Evolutionary conservation across 1,284 basidiomycete species (phyloP).

Genomic region (Amylostereum chailletii): DNA sequence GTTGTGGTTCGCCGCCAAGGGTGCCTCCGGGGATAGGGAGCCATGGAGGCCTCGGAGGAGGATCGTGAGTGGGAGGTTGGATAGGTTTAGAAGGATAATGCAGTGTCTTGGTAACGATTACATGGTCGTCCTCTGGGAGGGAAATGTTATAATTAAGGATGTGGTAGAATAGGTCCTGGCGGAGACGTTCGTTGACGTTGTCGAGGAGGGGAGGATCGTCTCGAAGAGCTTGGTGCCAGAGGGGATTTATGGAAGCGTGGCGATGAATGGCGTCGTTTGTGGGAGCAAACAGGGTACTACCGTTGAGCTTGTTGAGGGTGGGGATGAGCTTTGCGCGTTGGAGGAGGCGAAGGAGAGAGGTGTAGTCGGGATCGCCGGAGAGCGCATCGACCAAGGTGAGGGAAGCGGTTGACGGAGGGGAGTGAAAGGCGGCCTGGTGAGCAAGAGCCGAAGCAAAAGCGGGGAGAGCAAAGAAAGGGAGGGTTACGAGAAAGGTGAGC

Average conservation of each 20-base stretch:
- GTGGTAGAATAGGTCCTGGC: slow-evolving; percentile 94
- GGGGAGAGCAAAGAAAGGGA: slow-evolving; percentile 20
- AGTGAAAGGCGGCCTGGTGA: slow-evolving; percentile 23
- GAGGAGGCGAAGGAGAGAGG: slow-evolving; percentile 71
- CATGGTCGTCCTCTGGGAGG: slow-evolving; percentile 30
- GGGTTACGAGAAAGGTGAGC: slow-evolving; percentile 27
- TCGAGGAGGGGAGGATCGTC: slow-evolving; percentile 40
- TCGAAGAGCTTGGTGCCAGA: slow-evolving; percentile 41
- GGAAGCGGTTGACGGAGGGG: slow-evolving; percentile 22
- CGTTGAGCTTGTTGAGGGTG: slow-evolving; percentile 80
- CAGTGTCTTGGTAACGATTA: slow-evolving; percentile 50
- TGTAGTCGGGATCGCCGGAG: slow-evolving; percentile 68
- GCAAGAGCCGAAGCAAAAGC: slow-evolving; percentile 9
- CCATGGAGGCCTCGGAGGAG: slow-evolving; percentile 78
- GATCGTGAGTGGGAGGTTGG: slow-evolving; percentile 49
- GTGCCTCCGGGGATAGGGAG: slow-evolving; percentile 76
- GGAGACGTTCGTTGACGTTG: slow-evolving; percentile 78
- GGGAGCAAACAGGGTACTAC: slow-evolving; percentile 87
- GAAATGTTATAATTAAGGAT: slow-evolving; percentile 79
- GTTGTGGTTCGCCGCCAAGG: slow-evolving; percentile 78
- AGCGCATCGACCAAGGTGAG: slow-evolving; percentile 77
- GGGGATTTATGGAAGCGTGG: slow-evolving; percentile 29
- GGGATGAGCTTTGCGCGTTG: slow-evolving; percentile 88
- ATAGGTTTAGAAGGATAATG: slow-evolving; percentile 57
- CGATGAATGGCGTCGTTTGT: slow-evolving; percentile 83